phyloP scores from a whole-genome alignment of 257 asterid species.

The Anisodus acutangulus region DNA sequence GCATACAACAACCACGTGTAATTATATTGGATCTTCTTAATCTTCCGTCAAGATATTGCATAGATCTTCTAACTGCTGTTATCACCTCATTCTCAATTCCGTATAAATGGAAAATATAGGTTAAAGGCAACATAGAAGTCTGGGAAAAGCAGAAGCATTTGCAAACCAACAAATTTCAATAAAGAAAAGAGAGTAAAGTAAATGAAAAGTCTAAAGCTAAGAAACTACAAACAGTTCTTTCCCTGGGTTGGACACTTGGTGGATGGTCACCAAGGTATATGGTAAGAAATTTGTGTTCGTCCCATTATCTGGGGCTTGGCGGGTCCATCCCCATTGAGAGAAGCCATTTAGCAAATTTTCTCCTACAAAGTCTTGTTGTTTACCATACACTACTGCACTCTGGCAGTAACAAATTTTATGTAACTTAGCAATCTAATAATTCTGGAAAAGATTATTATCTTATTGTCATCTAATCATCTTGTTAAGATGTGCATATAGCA shows the following conservation, averaged over 20 bases:
- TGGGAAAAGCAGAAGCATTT: neutral
- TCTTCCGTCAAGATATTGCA: neutral
- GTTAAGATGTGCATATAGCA: neutral
- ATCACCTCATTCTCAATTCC: constrained; percentile 15
- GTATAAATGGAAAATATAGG: neutral
- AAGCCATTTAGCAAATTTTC: neutral
- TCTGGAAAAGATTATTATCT: neutral
- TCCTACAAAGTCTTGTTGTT: neutral
- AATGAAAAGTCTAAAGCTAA: neutral
- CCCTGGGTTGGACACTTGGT: neutral
- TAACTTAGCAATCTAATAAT: neutral
- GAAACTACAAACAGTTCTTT: neutral
- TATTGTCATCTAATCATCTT: neutral
- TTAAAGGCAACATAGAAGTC: neutral
- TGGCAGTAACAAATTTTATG: neutral
- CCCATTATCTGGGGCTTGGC: neutral
- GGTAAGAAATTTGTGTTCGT: neutral
- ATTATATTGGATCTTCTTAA: constrained; percentile 22
- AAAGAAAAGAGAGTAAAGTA: neutral
- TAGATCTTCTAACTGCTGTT: neutral
- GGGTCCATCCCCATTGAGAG: neutral
- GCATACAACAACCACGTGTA: constrained; percentile 33
- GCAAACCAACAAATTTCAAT: neutral
- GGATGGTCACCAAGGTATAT: constrained; percentile 18
- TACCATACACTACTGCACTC: neutral